Conservation (phyloP, 371 early-diverging fungal species). For the Mortierella polycephala region DNA sequence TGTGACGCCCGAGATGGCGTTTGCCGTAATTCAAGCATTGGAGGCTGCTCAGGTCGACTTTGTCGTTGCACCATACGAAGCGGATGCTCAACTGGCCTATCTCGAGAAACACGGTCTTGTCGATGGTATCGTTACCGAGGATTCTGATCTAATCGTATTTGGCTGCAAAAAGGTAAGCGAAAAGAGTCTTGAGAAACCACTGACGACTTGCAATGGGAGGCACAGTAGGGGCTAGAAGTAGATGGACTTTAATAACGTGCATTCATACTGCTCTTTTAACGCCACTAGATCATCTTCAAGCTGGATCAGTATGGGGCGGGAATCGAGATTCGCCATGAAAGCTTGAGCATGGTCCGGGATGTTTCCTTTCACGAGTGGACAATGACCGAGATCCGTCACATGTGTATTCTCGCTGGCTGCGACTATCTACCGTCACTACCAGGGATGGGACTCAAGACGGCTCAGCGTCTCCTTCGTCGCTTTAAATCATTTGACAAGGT, state of each 20-base stretch:
- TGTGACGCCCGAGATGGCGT: slow-evolving; percentile 85
- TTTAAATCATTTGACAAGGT: slow-evolving; percentile 61
- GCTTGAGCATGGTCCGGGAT: slow-evolving; percentile 59
- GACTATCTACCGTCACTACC: slow-evolving; percentile 91
- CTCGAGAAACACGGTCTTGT: slow-evolving; percentile 79
- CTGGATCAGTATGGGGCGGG: slow-evolving; percentile 80
- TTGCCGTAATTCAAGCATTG: slow-evolving; percentile 79
- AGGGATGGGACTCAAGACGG: slow-evolving; percentile 91
- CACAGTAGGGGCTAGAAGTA: too few relatives aligned
- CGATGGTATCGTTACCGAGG: slow-evolving; percentile 93
- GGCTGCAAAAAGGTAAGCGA: slow-evolving; percentile 79
- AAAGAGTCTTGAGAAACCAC: too few relatives aligned
- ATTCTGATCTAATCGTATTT: slow-evolving; percentile 97
- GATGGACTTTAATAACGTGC: too few relatives aligned
- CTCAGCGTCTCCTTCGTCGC: slow-evolving; percentile 71
- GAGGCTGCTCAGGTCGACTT: slow-evolving; percentile 71
- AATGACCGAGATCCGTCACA: slow-evolving; percentile 77
- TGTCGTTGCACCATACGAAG: slow-evolving; percentile 98
- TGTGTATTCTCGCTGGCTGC: slow-evolving; percentile 97
- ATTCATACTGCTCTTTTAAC: neutral
- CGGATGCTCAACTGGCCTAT: slow-evolving; percentile 97
- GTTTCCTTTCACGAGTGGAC: slow-evolving; percentile 70
- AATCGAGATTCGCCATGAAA: slow-evolving; percentile 64
- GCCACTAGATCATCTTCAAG: slow-evolving; percentile 76
- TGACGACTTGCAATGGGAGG: too few relatives aligned